Evolutionary conservation across 1,284 basidiomycete genomes (phyloP).

Genomic region (Papiliotrema laurentii): DNA sequence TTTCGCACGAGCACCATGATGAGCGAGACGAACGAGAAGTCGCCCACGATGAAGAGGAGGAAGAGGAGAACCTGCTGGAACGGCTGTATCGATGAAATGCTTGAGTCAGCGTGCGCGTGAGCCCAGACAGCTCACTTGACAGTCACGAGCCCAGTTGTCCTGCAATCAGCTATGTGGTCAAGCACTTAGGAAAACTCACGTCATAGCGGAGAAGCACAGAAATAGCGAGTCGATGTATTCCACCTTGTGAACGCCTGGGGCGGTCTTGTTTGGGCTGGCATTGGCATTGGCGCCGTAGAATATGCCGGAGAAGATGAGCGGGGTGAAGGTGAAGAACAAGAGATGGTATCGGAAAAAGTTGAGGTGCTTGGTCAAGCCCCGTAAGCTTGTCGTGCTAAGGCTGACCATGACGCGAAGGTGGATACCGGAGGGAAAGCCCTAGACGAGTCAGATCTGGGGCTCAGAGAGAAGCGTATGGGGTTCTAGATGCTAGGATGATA

Average conservation of each 20-base stretch:
- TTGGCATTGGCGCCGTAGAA: conserved; percentile 27
- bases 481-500: too few relatives aligned
- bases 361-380: conserved; percentile 14
- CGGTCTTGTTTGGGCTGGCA: conserved; percentile 10
- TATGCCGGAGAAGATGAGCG: conserved; percentile 27
- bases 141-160: conserved; percentile 29
- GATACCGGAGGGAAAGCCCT: background rate
- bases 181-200: background rate
- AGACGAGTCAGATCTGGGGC: too few relatives aligned
- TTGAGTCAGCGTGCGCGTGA: conserved; percentile 3
- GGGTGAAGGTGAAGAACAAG: conserved; percentile 30
- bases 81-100: conserved; percentile 28
- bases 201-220: conserved; percentile 2
- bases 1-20: conserved; percentile 37
- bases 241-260: conserved; percentile 17
- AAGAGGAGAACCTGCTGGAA: conserved; percentile 36
- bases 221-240: conserved; percentile 22
- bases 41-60: conserved; percentile 35
- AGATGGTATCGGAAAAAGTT: conserved; percentile 41
- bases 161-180: conserved; percentile 4
- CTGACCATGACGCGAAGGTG: too few relatives aligned
- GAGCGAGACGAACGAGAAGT: conserved; percentile 27
- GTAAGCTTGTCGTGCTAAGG: background rate
- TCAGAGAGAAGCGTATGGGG: too few relatives aligned
- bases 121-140: conserved; percentile 21